phyloP scores from a whole-genome alignment of 1,284 basidiomycete genomes.

The Quambalaria eucalypti region DNA sequence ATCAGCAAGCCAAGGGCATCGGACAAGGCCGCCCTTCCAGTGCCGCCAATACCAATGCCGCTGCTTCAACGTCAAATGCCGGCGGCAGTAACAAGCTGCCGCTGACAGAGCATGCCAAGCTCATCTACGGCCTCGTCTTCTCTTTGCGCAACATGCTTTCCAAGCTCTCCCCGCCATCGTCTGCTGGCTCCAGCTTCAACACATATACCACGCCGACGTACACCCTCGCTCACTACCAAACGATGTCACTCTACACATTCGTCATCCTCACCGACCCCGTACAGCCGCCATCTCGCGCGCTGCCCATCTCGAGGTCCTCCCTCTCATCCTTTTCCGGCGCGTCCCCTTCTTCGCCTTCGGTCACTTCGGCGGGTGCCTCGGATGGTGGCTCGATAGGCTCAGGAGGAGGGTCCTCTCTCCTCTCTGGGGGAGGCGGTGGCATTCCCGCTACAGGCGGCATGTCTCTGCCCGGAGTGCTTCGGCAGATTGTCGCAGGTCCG shows the following conservation, averaged over 20 bases:
- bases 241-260: slow-evolving; percentile 86
- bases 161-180: slow-evolving; percentile 55
- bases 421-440: slow-evolving; percentile 20
- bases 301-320: no score
- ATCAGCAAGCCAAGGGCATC: background rate
- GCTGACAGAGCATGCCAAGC: slow-evolving; percentile 94
- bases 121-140: slow-evolving; percentile 90
- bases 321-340: no score
- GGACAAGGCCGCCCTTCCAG: background rate
- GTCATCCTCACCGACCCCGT: slow-evolving; percentile 82
- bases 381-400: background rate
- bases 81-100: slow-evolving; percentile 47
- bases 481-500: slow-evolving; percentile 80
- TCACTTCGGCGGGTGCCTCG: no score
- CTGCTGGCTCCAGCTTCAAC: slow-evolving; percentile 57
- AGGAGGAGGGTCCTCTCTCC: background rate
- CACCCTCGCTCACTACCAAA: slow-evolving; percentile 87
- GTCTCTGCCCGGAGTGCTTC: slow-evolving; percentile 65
- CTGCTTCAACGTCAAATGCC: background rate
- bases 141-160: slow-evolving; percentile 89
- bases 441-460: slow-evolving; percentile 43
- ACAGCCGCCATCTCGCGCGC: slow-evolving; percentile 47
- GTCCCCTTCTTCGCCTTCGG: no score
- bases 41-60: background rate
- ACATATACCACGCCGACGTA: slow-evolving; percentile 85